A percentile compares a stretch with the other conserved stretches of the same genome.
These are phyloP conservation scores for Colletotrichum echinochloae DNA, from an alignment of 2,329 filamentous ascomycete species.

Conservation along the genomic window DNA sequence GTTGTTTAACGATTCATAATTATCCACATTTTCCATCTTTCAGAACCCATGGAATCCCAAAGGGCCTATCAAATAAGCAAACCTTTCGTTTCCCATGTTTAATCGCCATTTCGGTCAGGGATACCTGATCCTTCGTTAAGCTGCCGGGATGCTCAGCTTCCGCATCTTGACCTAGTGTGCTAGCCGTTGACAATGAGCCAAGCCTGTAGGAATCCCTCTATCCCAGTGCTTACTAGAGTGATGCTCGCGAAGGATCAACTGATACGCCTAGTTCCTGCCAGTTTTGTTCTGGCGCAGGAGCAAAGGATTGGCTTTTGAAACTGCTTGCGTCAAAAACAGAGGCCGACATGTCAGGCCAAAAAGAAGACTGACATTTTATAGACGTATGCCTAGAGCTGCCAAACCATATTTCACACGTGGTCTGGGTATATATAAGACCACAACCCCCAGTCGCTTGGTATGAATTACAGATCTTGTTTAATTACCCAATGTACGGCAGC, in stretches of 20 bases:
- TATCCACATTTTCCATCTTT: neutral
- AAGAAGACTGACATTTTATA: too few species aligned
- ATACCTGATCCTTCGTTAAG: slow-evolving; percentile 8
- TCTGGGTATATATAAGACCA: neutral
- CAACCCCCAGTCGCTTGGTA: neutral
- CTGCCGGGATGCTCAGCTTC: slow-evolving; percentile 7
- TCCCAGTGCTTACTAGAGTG: neutral
- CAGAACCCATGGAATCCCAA: neutral
- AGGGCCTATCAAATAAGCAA: neutral
- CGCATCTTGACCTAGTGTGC: neutral
- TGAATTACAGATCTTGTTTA: neutral
- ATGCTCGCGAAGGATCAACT: neutral
- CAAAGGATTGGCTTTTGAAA: neutral
- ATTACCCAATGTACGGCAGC: too few species aligned
- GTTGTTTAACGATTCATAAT: neutral
- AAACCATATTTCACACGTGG: neutral
- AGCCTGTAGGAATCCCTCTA: neutral
- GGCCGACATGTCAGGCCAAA: too few species aligned
- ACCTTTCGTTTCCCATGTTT: neutral
- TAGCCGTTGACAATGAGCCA: neutral
- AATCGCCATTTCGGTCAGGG: neutral
- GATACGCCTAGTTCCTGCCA: neutral
- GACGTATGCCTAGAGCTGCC: neutral
- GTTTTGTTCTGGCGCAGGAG: neutral
- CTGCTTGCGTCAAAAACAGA: neutral